Evolutionary conservation across 306 rosid species (phyloP), one percentile per base, ranked within the genome.

Genomic region (Begonia peltatifolia): DNA sequence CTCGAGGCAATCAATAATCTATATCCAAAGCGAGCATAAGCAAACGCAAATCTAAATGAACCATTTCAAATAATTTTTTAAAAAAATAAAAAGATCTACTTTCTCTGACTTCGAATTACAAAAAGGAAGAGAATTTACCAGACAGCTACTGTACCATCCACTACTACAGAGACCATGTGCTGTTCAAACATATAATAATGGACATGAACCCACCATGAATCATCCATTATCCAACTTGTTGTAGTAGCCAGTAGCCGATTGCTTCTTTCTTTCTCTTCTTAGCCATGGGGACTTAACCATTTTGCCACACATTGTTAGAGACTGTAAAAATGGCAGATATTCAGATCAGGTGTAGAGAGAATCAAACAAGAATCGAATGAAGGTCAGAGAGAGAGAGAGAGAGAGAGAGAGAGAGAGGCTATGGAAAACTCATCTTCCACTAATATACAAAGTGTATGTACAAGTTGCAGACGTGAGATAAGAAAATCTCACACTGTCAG

Each of bases 391-490:
- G 14, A 44, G 14, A n/a, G 9, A 56, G 1, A 30, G 38, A 30
- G 38, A 44, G 14, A 44, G 14, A n/a, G 9, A 56, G 1, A 41
- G 51, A 54, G 42, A 7, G 38, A 9, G 42, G 46, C 51, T 43
- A 3, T n/a, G 11, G 41, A 15, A 30, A 41, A 7, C 12, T 52
- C 14, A 54, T 41, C 56, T 15, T 41, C 65, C 55, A 60, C 44
- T 61, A 61, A 50, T 22, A 23, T 51, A 59, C 54, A 48, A 9
- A 50, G 35, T 20, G 41, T 49, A 59, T 49, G 18, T 59, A 61
- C 65, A 61, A 23, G 58, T 43, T 51, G 52, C 13, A 61, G 50
- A 9, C 6, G 25, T 52, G 57, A 36, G 38, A 30, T 30, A 30
- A 30, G 0, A 9, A 30, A 30, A 30, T 30, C 38, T 17, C 48